A percentile compares a stretch with the other conserved stretches of the same genome.
Conservation (phyloP, 2,329 filamentous ascomycete species). For the Calonectria hawksworthii region DNA sequence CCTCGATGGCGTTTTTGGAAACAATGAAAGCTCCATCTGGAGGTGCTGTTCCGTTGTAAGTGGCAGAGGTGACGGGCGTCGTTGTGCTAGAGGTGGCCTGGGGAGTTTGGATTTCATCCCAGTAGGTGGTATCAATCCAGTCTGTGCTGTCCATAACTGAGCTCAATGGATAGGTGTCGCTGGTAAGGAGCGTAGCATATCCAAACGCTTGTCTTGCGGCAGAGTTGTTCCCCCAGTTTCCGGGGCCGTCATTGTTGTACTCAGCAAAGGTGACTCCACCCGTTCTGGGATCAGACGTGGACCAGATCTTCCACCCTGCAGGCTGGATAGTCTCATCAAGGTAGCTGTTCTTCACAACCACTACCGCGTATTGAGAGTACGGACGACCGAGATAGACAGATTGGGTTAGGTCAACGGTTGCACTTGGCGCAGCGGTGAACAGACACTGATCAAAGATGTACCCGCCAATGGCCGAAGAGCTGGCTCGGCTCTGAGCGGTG, state of each 20-base stretch:
- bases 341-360: constrained; percentile 62
- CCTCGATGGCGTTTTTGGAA: constrained; percentile 44
- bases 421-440: constrained; percentile 40
- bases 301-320: constrained; percentile 63
- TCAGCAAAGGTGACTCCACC: constrained; percentile 71
- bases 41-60: constrained; percentile 56
- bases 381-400: constrained; percentile 62
- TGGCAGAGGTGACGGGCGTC: constrained; percentile 34
- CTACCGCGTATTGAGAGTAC: constrained; percentile 59
- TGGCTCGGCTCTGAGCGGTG: constrained; percentile 47
- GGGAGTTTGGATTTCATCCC: constrained; percentile 40
- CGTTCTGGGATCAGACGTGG: constrained; percentile 65
- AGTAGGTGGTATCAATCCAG: constrained; percentile 42
- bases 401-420: constrained; percentile 45
- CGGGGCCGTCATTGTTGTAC: constrained; percentile 68
- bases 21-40: constrained; percentile 58
- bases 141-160: constrained; percentile 42
- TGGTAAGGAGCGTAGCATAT: constrained; percentile 37
- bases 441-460: constrained; percentile 50
- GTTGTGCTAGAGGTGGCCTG: constrained; percentile 27
- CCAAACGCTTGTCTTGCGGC: constrained; percentile 36
- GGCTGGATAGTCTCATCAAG: constrained; percentile 55
- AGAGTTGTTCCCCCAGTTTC: constrained; percentile 42
- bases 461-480: constrained; percentile 43
- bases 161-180: constrained; percentile 32